These are phyloP conservation scores for Mallotus japonicus DNA, from an alignment of 441 rosid genomes.

Conservation along the genomic window DNA sequence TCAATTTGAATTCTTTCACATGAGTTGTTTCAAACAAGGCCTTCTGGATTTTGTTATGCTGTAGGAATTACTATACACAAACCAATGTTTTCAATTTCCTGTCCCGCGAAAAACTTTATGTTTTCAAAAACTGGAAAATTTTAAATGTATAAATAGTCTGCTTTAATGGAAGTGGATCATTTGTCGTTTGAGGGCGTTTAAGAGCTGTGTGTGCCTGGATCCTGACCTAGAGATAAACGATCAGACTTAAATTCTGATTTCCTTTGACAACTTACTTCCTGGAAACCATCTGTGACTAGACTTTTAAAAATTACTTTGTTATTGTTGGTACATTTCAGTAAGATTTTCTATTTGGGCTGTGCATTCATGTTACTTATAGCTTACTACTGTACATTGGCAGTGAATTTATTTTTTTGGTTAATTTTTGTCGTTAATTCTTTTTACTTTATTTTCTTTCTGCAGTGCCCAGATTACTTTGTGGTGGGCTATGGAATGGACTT, in stretches of 20 bases:
- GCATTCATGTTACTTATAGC: background rate
- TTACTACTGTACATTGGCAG: background rate
- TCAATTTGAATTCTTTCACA: too few relatives aligned
- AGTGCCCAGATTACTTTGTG: constrained; percentile 85
- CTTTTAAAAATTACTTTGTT: background rate
- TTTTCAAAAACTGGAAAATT: too few relatives aligned
- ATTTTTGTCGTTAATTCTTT: background rate
- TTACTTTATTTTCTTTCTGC: constrained; percentile 28
- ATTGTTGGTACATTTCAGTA: background rate
- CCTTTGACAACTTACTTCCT: background rate
- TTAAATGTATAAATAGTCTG: too few relatives aligned
- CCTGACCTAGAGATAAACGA: background rate
- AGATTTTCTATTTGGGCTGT: background rate
- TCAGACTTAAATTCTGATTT: background rate
- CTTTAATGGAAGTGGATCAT: background rate
- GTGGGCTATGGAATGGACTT: constrained; percentile 97
- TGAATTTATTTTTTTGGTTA: too few relatives aligned
- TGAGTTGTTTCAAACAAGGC: background rate
- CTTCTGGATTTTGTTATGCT: background rate
- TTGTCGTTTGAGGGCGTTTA: background rate
- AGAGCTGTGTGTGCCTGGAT: background rate
- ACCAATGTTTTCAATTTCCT: background rate
- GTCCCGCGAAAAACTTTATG: background rate
- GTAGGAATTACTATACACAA: background rate
- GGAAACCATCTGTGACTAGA: background rate